Evolutionary conservation across 805 yeast species (phyloP).

Genomic region (Scheffersomyces stipitis): DNA sequence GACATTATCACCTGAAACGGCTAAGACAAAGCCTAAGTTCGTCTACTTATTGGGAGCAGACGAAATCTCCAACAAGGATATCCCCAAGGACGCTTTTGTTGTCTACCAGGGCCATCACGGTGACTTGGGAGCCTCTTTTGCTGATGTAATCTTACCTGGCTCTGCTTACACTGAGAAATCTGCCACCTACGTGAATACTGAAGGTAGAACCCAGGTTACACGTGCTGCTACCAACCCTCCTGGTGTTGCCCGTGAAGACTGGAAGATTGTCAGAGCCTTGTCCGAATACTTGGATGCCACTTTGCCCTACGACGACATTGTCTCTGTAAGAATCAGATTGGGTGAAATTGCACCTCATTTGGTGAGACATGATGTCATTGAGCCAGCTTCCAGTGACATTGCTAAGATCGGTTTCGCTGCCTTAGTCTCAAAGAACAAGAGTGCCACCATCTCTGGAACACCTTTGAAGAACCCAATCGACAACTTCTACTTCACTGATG

Average conservation of each 20-base stretch:
- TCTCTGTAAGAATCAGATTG: conserved; percentile 66
- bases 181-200: conserved; percentile 84
- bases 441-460: conserved; percentile 39
- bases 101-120: conserved; percentile 93
- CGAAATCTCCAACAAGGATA: conserved; percentile 64
- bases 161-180: conserved; percentile 86
- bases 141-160: conserved; percentile 85
- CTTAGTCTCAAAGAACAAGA: conserved; percentile 36
- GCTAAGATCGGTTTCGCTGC: conserved; percentile 57
- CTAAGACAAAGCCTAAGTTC: conserved; percentile 61
- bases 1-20: conserved; percentile 46
- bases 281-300: conserved; percentile 71
- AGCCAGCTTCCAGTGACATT: conserved; percentile 59
- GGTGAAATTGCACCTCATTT: conserved; percentile 80
- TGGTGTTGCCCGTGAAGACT: conserved; percentile 88
- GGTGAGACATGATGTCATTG: conserved; percentile 71
- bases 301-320: conserved; percentile 74
- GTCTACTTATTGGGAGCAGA: conserved; percentile 84
- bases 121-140: conserved; percentile 82
- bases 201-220: conserved; percentile 83
- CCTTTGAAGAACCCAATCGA: conserved; percentile 69
- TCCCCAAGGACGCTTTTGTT: conserved; percentile 84
- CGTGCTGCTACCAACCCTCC: conserved; percentile 88
- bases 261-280: conserved; percentile 83
- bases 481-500: conserved; percentile 87